Base-by-base conservation (phyloP, 1,284 basidiomycete genomes). In the Malassezia dermatis region DNA sequence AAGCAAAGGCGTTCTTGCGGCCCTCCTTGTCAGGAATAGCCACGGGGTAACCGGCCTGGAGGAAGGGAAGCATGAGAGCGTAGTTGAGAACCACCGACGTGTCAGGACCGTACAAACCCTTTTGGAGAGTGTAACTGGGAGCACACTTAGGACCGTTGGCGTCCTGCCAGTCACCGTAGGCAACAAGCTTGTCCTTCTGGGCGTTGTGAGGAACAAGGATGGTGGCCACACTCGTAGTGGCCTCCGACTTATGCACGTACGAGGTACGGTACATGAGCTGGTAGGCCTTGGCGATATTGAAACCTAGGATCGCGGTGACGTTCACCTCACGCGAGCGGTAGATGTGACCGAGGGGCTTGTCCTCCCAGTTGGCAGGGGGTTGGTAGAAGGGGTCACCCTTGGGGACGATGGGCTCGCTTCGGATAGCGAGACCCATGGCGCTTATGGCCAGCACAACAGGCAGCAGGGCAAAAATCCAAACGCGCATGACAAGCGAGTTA, bases 1-100 rank as follows among this genome's bases (percentile, higher is more conserved):
- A 62, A 27, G 63, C 63, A 46, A 65, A 67, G 5, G 59, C 57
- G 6, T 51, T 37, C 1, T 54, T 52, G 30, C 40, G 42, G 5
- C 68, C 68, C 28, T 67, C 60, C 48, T 65, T 53, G 35, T 72
- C 69, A 10, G 67, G 34, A 3, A 62, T 52, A 10, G 64, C 60
- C n/a, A 67, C 62, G 41, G 65, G 62, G 56, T 65, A 67, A 32
- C 68, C 68, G 24, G 21, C 13, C 23, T 47, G 27, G 19, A 55
- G 43, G 26, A 37, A 30, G 17, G 34, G 21, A n/a, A 49, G 17
- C 35, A 41, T 41, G 8, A 39, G 13, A 2, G 42, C n/a, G 1
- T 39, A 21, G 32, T 51, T 31, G 27, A 43, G 28, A n/a, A 24
- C 23, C 23, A 21, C 32, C 23, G 32, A n/a, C 10, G 27, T 2